Conservation (phyloP, 805 yeast genomes). For the Starmerella bombi region DNA sequence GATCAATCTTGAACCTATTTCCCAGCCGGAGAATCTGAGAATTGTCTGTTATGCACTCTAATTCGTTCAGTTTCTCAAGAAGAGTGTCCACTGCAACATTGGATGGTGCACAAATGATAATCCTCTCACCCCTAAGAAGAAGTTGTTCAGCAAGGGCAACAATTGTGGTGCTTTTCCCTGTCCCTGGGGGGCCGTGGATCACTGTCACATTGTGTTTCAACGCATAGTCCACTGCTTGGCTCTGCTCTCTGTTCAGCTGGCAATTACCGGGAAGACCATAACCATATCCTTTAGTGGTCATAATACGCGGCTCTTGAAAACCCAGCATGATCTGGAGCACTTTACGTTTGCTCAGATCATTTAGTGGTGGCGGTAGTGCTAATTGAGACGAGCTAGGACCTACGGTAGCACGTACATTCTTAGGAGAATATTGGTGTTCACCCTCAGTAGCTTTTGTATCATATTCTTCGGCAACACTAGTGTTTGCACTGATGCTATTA, state of each 20-base stretch:
- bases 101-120: slow-evolving; percentile 87
- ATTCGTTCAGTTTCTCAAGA: background rate
- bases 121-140: slow-evolving; percentile 38
- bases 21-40: slow-evolving; percentile 38
- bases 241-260: slow-evolving; percentile 65
- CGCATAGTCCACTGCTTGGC: slow-evolving; percentile 55
- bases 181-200: slow-evolving; percentile 74
- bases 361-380: too few species aligned
- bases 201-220: slow-evolving; percentile 39
- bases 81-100: slow-evolving; percentile 72
- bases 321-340: too few species aligned
- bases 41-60: background rate
- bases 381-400: too few species aligned
- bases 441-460: too few species aligned
- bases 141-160: slow-evolving; percentile 72
- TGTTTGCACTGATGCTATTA: too few species aligned
- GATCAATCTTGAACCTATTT: background rate
- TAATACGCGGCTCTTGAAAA: too few species aligned
- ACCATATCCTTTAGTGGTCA: too few species aligned
- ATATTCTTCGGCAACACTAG: too few species aligned
- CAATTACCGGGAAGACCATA: too few species aligned
- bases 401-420: too few species aligned
- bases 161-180: slow-evolving; percentile 74
- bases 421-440: too few species aligned
- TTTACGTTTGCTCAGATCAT: too few species aligned